A percentile compares a stretch with the other conserved stretches of the same genome.
Conservation (phyloP, 805 yeast genomes). For the Dipodascus geniculatus region DNA sequence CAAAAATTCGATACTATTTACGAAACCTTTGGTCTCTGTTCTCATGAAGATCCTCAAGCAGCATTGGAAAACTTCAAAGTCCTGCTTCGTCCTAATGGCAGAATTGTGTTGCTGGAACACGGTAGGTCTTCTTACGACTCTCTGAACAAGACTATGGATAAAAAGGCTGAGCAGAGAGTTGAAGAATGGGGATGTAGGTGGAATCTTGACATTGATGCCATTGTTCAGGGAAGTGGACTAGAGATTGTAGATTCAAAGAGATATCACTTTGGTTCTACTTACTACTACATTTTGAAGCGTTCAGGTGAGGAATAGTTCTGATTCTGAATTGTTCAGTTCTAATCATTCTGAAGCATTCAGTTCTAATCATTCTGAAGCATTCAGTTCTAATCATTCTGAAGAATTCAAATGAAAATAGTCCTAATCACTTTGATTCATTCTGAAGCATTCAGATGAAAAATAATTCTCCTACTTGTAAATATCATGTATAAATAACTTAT, state of each 20-base stretch:
- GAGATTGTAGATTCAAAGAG: constrained; percentile 71
- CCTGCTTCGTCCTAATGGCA: constrained; percentile 79
- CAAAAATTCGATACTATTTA: constrained; percentile 77
- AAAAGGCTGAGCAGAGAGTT: constrained; percentile 71
- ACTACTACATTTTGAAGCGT: constrained; percentile 21
- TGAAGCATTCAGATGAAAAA: constrained; percentile 9
- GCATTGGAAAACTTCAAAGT: constrained; percentile 65
- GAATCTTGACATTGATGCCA: constrained; percentile 87
- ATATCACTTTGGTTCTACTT: constrained; percentile 85
- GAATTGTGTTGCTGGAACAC: constrained; percentile 80
- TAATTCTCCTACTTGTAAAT: not conserved
- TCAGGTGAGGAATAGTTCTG: not conserved
- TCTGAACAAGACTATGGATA: constrained; percentile 70
- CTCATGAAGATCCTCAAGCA: constrained; percentile 84
- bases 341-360: too few species aligned
- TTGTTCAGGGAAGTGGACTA: constrained; percentile 72
- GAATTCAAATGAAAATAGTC: too few species aligned
- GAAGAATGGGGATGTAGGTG: constrained; percentile 95
- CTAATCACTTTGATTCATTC: too few species aligned
- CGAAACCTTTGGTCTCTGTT: constrained; percentile 92
- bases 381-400: too few species aligned
- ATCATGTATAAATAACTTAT: constrained; percentile 2
- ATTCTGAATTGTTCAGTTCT: too few species aligned
- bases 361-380: too few species aligned
- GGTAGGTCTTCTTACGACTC: constrained; percentile 77